Conservation (phyloP, 192 early-diverging fungal species). For the Pecoramyces ruminantium region DNA sequence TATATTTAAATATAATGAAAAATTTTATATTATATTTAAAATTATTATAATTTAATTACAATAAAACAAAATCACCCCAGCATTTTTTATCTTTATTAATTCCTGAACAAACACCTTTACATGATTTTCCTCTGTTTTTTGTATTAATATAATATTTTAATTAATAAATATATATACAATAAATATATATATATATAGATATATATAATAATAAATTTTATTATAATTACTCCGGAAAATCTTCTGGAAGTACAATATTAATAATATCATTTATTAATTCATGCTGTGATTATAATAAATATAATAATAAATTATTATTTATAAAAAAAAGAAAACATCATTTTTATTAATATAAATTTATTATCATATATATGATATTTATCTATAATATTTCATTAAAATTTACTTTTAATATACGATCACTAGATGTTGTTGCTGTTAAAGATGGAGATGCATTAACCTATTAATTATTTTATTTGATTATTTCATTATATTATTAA, state of each 20-base stretch:
- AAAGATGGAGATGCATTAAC: constrained; percentile 25
- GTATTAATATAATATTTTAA: no score
- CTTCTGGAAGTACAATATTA: constrained; percentile 29
- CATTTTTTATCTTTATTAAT: not conserved
- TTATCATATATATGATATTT: no score
- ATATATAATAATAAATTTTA: no score
- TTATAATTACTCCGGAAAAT: constrained; percentile 31
- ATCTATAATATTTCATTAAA: no score
- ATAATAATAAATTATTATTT: not conserved
- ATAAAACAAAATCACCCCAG: not conserved
- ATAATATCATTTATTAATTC: constrained; percentile 33
- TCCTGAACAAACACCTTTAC: not conserved
- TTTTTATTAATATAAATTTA: no score
- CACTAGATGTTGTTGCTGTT: constrained; percentile 24
- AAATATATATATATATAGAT: no score
- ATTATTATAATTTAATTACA: no score
- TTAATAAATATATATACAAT: no score
- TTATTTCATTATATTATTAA: no score
- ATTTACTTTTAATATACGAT: constrained; percentile 28
- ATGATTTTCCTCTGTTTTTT: not conserved
- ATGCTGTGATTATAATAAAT: constrained; percentile 11
- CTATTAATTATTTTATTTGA: not conserved
- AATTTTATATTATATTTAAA: no score
- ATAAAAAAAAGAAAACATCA: not conserved
- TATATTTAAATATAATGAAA: no score